Base-by-base conservation (phyloP, 768 basidiomycete genomes). In the Lactarius indigo region DNA sequence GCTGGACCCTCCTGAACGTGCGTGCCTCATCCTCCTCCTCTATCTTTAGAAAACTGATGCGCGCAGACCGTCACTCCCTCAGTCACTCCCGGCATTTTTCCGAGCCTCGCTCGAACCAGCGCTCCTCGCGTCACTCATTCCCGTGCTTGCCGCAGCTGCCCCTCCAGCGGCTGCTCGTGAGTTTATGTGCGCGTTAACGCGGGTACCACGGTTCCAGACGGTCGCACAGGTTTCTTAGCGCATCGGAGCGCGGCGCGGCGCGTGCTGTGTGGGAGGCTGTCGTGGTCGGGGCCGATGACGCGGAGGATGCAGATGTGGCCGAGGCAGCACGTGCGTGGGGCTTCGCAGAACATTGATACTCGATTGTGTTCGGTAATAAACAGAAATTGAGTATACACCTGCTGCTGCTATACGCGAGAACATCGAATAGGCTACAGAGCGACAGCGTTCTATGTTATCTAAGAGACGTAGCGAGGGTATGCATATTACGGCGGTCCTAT, bases 41-140 rank as follows among this genome's bases (percentile, higher is more conserved):
- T 41, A 55, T 58, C 4, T 47, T n/a, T 30, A 44, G 15, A 39
- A 31, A 31, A 33, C 17, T 66, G 20, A 62, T 41, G 33, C 59
- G 12, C 18, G 31, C 64, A 92, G 88, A 80, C 78, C 39, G 80
- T 92, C 54, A 77, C 83, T 0, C 85, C 91, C 0, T 57, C 78
- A n/a, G 9, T 76, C 78, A 20, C 74, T 93, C 31, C 89, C 90
- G 1, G 70, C 79, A 1, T 75, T 94, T 44, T 91, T 90, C 76
- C 82, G 88, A 71, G 84, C 80, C 0, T 90, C 90, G 0, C 79
- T 94, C 37, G 92, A 93, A 54, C 84, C 92, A 0, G 71, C 80
- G 1, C 71, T 90, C 31, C 81, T 94, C 20, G 78, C 79, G 2
- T 83, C 85, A 1, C 78, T 92, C 26, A 73, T 92, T 30, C 76